Conservation (phyloP, 768 basidiomycete genomes). For the Auriculariales sp. region DNA sequence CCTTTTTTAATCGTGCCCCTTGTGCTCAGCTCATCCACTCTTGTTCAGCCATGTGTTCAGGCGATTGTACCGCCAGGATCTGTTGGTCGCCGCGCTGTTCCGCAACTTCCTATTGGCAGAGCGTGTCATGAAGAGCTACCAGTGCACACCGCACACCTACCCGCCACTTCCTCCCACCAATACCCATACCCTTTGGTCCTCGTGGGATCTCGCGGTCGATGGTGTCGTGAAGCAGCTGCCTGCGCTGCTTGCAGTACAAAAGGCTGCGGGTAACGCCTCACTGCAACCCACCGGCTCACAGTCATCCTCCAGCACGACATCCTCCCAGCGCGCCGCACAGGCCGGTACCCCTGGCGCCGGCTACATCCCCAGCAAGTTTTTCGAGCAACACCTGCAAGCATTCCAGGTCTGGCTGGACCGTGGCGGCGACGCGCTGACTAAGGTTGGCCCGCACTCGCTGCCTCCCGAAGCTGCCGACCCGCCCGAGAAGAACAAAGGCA, state of each 20-base stretch:
- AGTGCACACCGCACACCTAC: slow-evolving; percentile 89
- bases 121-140: slow-evolving; percentile 94
- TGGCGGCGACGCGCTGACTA: slow-evolving; percentile 73
- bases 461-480: slow-evolving; percentile 19
- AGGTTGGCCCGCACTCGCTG: slow-evolving; percentile 58
- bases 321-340: slow-evolving; percentile 41
- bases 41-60: slow-evolving; percentile 95
- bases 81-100: slow-evolving; percentile 91
- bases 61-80: slow-evolving; percentile 84
- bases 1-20: too few species aligned
- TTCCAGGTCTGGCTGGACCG: slow-evolving; percentile 98
- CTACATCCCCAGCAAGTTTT: slow-evolving; percentile 83
- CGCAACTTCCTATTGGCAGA: slow-evolving; percentile 95
- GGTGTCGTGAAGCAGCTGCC: slow-evolving; percentile 89
- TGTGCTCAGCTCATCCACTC: too few species aligned
- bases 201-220: slow-evolving; percentile 96
- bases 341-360: too few species aligned
- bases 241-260: slow-evolving; percentile 34
- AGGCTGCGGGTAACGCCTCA: background rate
- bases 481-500: background rate
- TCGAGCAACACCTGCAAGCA: slow-evolving; percentile 89
- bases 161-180: slow-evolving; percentile 92
- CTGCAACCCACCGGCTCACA: slow-evolving; percentile 4
- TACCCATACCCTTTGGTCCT: slow-evolving; percentile 90
- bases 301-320: background rate